Conservation (phyloP, 306 rosid genomes). For the Prosopis cineraria region DNA sequence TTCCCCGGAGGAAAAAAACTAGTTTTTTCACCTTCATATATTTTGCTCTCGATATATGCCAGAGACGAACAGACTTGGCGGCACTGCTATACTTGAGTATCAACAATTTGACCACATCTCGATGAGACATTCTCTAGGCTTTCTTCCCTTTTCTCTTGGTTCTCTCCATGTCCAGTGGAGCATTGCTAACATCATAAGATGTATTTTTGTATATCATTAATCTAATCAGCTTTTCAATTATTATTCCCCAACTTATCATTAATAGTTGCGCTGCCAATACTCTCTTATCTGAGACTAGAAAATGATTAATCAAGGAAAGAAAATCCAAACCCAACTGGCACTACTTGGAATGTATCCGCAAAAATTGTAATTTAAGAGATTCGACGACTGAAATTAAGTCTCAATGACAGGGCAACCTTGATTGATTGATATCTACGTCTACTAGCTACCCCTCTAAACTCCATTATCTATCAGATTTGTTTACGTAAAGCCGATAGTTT, state of each 20-base stretch:
- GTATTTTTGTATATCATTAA: neutral
- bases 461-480: neutral
- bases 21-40: neutral
- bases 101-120: constrained; percentile 32
- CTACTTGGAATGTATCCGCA: constrained; percentile 61
- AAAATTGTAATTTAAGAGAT: constrained; percentile 46
- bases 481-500: neutral
- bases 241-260: constrained; percentile 1
- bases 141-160: constrained; percentile 33
- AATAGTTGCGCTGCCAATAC: neutral
- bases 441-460: constrained; percentile 2
- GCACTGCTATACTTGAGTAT: neutral
- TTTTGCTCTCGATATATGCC: neutral
- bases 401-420: constrained; percentile 43
- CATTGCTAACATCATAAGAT: constrained; percentile 26
- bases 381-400: constrained; percentile 35
- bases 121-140: constrained; percentile 47
- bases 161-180: constrained; percentile 31
- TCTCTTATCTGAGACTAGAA: constrained; percentile 28
- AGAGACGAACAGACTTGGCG: neutral
- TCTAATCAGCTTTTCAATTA: constrained; percentile 6
- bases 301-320: constrained; percentile 27
- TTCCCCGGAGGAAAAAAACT: neutral
- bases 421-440: constrained; percentile 19
- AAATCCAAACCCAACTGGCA: constrained; percentile 61